These are phyloP conservation scores for Hippophae tibetana DNA, from an alignment of 306 rosid genomes.

Conservation along the genomic window DNA sequence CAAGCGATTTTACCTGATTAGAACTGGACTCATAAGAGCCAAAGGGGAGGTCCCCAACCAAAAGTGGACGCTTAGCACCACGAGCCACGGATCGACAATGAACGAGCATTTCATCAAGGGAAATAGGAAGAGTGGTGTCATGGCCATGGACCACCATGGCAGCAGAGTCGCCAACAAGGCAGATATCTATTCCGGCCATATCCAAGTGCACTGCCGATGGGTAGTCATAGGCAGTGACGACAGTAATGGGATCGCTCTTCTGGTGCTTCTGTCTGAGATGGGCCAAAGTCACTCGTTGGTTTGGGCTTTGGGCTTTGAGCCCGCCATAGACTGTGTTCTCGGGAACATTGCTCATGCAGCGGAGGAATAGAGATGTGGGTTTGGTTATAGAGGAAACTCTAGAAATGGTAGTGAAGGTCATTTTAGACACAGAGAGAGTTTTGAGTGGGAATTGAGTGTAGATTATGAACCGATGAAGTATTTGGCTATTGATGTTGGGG, in stretches of 20 bases:
- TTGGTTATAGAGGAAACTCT: slow-evolving; percentile 11
- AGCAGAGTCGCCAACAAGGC: slow-evolving; percentile 83
- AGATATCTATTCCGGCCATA: slow-evolving; percentile 51
- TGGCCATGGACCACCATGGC: slow-evolving; percentile 96
- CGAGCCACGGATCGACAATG: slow-evolving; percentile 85
- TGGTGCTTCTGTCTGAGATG: slow-evolving; percentile 45
- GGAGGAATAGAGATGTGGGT: slow-evolving; percentile 17
- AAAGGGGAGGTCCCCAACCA: slow-evolving; percentile 80
- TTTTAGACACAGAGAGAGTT: background rate
- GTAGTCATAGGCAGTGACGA: slow-evolving; percentile 96
- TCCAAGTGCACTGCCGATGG: slow-evolving; percentile 74
- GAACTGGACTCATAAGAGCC: slow-evolving; percentile 69
- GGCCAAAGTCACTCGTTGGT: slow-evolving; percentile 51
- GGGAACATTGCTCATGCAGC: slow-evolving; percentile 65
- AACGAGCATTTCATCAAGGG: slow-evolving; percentile 62
- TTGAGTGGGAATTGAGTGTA: background rate
- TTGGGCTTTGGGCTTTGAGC: slow-evolving; percentile 38
- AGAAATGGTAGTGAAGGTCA: slow-evolving; percentile 17
- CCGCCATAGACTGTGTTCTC: slow-evolving; percentile 78
- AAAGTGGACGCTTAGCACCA: slow-evolving; percentile 67
- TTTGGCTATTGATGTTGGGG: too few species aligned
- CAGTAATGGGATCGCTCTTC: slow-evolving; percentile 52
- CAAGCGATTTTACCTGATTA: slow-evolving; percentile 35
- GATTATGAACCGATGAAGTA: too few species aligned
- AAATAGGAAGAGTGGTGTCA: slow-evolving; percentile 70